Evolutionary conservation across 2,329 filamentous ascomycete genomes (phyloP).

Genomic region (Eurotiales sp.): DNA sequence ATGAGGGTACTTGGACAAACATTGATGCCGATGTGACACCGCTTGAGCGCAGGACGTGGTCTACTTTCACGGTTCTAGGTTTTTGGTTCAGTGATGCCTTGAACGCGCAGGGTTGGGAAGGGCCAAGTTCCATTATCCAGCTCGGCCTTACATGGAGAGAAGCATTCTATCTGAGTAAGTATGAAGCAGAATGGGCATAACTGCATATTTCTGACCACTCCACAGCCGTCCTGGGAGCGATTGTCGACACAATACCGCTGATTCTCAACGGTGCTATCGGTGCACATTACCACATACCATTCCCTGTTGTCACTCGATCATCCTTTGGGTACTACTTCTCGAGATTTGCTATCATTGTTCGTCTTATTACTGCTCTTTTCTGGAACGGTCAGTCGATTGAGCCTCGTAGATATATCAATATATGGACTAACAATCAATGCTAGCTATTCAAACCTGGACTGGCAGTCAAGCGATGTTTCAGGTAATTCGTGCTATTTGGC

Average conservation of each 20-base stretch:
- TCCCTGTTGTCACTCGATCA: conserved; percentile 29
- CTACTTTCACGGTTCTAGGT: conserved; percentile 37
- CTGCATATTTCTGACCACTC: not conserved
- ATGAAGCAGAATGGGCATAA: too few relatives aligned
- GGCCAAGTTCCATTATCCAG: conserved; percentile 45
- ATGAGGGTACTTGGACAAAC: conserved; percentile 30
- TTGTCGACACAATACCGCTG: not conserved
- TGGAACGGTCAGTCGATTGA: conserved; percentile 24
- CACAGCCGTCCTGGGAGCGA: not conserved
- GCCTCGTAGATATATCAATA: too few relatives aligned
- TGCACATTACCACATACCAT: conserved; percentile 27
- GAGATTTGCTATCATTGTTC: conserved; percentile 30
- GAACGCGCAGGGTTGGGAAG: conserved; percentile 46
- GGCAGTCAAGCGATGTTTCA: conserved; percentile 29
- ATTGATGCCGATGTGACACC: conserved; percentile 46
- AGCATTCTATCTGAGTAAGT: conserved; percentile 15
- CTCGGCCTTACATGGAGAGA: conserved; percentile 43
- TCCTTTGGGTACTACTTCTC: conserved; percentile 32
- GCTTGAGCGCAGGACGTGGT: conserved; percentile 44
- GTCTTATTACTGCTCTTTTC: conserved; percentile 34
- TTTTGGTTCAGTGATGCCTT: conserved; percentile 49
- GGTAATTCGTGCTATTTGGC: conserved; percentile 40
- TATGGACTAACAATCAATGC: not conserved
- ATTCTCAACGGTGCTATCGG: conserved; percentile 22
- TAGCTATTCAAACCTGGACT: conserved; percentile 31